Base-by-base conservation (phyloP, 768 basidiomycete species). In the Mycena chlorophos region DNA sequence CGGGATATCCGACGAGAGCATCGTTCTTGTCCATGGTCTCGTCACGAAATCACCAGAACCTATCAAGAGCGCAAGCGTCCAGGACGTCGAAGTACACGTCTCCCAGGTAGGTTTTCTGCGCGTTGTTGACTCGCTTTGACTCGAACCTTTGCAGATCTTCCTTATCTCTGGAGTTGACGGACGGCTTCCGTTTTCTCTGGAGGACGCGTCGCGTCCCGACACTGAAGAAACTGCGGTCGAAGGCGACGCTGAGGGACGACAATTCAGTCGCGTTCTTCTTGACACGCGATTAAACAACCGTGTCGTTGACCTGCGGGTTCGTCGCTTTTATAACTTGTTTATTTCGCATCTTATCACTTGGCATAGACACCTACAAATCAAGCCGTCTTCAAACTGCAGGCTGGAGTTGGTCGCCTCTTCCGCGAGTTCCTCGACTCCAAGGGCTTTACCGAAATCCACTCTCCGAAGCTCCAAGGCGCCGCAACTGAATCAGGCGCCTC, bases 401-500 rank as follows among this genome's bases (percentile, higher is more conserved):
- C 90, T 34, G 94, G 79, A n/a, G 88, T 98, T 46, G 86, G 91
- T 57, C 81, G 88, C 51, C 73, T 94, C 42, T 98, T 98, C 87
- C 85, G 94, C 40, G 81, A 88, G 48, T 89, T 83, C 74, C 77
- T 99, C 53, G 81, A 84, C 60, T 68, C 67, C 22, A 75, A 88
- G 50, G 85, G 87, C 20, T 98, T 98, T 69, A 84, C 84, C 50
- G 96, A 98, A 73, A 98, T 99, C 58, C 96, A 98, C 73, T 94
- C 91, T 57, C 97, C 97, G 4, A 99, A 98, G 75, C 80, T 99
- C 2, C 94, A 98, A 69, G 94, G 92, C 38, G 89, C 97, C 29
- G 95, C 97, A 8, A 98, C 97, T 2, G 97, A 98, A 74, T 91
- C 89, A 13, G 97, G 97, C 8, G 92, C 97, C 39, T 91, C 90